These are phyloP conservation scores for Hymenoscyphus fraxineus DNA, from an alignment of 2,329 filamentous ascomycete genomes.

Conservation along the genomic window DNA sequence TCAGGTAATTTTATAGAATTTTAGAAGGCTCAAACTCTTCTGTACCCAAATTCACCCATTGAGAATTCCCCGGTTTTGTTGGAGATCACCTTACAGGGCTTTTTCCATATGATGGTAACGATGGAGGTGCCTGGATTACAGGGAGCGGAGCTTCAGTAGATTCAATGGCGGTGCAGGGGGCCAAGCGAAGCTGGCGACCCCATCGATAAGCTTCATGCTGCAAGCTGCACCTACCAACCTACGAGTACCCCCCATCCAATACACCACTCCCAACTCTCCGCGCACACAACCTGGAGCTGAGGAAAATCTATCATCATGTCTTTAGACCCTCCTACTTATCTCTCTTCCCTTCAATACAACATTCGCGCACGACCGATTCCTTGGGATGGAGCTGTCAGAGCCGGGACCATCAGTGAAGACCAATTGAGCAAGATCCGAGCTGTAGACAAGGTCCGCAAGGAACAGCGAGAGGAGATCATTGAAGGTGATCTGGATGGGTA, in stretches of 20 bases:
- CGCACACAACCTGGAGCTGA: conserved; percentile 19
- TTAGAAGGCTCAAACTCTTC: background rate
- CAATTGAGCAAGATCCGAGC: conserved; percentile 95
- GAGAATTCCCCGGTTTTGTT: background rate
- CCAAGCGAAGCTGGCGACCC: background rate
- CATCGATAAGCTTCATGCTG: conserved; percentile 5
- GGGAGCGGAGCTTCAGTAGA: background rate
- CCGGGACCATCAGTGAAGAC: conserved; percentile 87
- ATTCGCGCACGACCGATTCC: conserved; percentile 93
- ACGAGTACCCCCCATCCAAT: background rate
- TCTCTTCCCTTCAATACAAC: conserved; percentile 88
- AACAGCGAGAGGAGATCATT: conserved; percentile 79
- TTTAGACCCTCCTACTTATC: conserved; percentile 85
- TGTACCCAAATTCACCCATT: background rate
- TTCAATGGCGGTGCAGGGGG: background rate
- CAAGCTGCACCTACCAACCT: conserved; percentile 3
- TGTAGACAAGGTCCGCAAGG: conserved; percentile 92
- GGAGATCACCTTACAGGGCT: too few relatives aligned
- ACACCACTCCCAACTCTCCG: background rate
- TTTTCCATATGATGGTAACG: background rate
- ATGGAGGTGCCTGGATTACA: background rate
- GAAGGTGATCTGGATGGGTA: conserved; percentile 79
- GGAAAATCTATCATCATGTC: conserved; percentile 59
- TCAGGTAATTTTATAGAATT: background rate
- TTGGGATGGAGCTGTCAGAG: conserved; percentile 94